phyloP scores from a whole-genome alignment of 345 rosid genomes.

The Eucalyptus fibrosa region DNA sequence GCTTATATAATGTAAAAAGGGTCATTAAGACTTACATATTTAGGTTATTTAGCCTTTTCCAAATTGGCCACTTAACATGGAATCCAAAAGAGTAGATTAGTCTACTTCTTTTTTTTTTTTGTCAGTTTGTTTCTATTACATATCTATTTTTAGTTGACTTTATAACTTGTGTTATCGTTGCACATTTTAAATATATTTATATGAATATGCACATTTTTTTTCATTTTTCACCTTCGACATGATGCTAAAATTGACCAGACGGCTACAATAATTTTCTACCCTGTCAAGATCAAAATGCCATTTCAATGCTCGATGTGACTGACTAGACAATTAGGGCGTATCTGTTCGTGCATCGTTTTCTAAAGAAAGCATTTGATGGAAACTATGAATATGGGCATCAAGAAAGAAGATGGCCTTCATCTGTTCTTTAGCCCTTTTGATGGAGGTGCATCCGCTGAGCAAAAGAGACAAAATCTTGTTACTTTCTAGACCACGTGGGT shows the following conservation, averaged over 20 bases:
- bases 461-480: background rate
- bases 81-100: background rate
- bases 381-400: background rate
- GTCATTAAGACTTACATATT: background rate
- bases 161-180: background rate
- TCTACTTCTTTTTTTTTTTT: no score
- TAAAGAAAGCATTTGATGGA: background rate
- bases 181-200: background rate
- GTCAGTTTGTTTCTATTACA: no score
- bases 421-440: background rate
- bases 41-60: background rate
- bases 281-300: background rate
- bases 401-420: background rate
- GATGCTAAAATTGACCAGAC: background rate
- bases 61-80: background rate
- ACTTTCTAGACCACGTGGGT: background rate
- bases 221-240: fast-evolving
- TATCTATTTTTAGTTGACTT: background rate
- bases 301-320: background rate
- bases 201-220: background rate
- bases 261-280: background rate
- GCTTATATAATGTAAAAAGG: background rate
- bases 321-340: background rate
- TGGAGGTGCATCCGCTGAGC: background rate
- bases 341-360: background rate